Base-by-base conservation (phyloP, 208 protist genomes). In the Plasmodiophora brassicae region DNA sequence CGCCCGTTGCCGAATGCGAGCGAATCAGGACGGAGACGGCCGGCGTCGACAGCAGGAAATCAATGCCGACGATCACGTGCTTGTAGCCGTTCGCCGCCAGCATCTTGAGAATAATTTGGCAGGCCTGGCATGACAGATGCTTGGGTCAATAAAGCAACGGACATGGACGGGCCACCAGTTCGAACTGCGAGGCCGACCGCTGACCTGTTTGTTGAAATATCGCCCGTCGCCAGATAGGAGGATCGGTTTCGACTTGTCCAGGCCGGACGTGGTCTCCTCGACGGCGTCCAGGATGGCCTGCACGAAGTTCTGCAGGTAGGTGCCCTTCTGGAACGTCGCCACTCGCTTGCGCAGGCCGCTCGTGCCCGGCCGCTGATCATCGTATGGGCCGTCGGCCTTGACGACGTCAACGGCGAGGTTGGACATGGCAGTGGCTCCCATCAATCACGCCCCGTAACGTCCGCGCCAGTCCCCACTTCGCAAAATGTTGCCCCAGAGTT, bases 291-390 rank as follows among this genome's bases (percentile, higher is more conserved):
- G 97, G 28, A 96, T 94, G 65, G 93, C 92, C 91, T 98, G 97
- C n/a, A 98, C 92, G 91, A 98, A 99, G 93, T 99, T 99, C 45
- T 96, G 95, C 0, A 97, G 91, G 93, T 98, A 99, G 91, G 97
- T 90, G 38, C 91, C 85, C 89, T 96, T 89, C 90, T 94, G 90
- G 87, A 97, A 98, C 20, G 96, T 93, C 1, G 89, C 92, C 44
- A 97, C 96, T 90, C 96, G 97, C 93, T 99, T 98, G 53, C 97
- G 93, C 45, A 99, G 93, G n/a, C 96, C 96, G 0, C 94, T 96
- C 14, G 97, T 98, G 85, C 96, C 97, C 0, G 96, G 96, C 91
- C 97, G 98, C 91, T 99, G 97, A 71, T 95, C 97, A 0, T 88
- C 89, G 46, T 78, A 78, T 8, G 65, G n/a, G n/a, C n/a, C n/a